Conservation (phyloP, 148 eudicot genomes). For the Polygonum aviculare region DNA sequence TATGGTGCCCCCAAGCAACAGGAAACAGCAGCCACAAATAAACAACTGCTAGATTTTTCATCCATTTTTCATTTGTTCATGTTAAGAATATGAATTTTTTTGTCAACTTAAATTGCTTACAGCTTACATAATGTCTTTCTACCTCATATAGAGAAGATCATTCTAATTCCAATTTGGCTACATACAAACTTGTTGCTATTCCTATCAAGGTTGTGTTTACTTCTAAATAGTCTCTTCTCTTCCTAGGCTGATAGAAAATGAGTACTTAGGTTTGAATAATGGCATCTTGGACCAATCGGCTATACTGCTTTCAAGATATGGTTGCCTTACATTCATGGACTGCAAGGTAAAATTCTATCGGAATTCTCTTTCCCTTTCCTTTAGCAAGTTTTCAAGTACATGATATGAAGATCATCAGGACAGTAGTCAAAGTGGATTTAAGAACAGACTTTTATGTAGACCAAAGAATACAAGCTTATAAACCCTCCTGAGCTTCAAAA, state of each 20-base stretch:
- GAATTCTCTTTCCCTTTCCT: background rate
- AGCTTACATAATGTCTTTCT: background rate
- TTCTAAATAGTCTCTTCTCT: conserved; percentile 1
- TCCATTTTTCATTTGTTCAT: background rate
- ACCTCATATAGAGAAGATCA: background rate
- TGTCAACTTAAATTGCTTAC: background rate
- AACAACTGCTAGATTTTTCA: background rate
- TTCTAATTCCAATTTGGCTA: background rate
- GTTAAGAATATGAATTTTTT: background rate
- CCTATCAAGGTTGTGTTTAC: background rate
- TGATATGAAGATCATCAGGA: background rate
- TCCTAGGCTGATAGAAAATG: conserved; percentile 88
- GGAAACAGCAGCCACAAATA: background rate
- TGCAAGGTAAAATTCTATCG: conserved; percentile 62
- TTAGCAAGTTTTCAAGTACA: background rate
- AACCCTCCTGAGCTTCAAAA: conserved; percentile 29
- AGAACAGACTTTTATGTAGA: conserved; percentile 32
- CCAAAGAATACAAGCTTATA: conserved; percentile 81
- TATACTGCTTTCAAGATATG: conserved; percentile 72
- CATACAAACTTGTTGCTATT: background rate
- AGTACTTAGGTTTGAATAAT: conserved; percentile 80
- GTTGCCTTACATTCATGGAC: conserved; percentile 90
- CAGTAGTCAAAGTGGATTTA: background rate
- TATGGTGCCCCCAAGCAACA: background rate
- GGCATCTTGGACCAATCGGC: conserved; percentile 99